These are phyloP conservation scores for Brassica hybrid DNA, from an alignment of 441 rosid genomes.

Conservation along the genomic window DNA sequence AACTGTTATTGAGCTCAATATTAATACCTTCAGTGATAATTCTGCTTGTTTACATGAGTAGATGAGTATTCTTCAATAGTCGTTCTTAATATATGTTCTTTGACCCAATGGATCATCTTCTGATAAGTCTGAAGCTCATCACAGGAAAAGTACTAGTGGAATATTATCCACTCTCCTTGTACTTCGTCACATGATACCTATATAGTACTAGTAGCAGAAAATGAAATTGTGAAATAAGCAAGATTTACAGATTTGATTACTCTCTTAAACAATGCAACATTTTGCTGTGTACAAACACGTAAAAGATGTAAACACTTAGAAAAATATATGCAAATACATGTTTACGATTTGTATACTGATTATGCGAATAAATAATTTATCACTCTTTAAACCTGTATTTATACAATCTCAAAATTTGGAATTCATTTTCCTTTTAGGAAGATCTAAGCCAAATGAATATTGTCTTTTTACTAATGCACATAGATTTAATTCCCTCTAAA, in stretches of 20 bases:
- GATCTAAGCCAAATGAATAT: too few relatives aligned
- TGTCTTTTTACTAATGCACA: too few relatives aligned
- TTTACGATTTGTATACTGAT: too few relatives aligned
- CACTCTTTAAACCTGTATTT: too few relatives aligned
- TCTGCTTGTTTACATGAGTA: not conserved
- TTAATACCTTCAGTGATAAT: not conserved
- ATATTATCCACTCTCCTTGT: not conserved
- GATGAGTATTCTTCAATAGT: not conserved
- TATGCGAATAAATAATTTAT: too few relatives aligned
- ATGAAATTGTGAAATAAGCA: too few relatives aligned
- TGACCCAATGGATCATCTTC: slow-evolving; percentile 11
- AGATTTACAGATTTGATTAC: not conserved
- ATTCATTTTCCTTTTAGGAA: too few relatives aligned
- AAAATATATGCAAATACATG: too few relatives aligned
- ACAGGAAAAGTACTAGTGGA: slow-evolving; percentile 5
- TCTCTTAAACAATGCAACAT: not conserved
- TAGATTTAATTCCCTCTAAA: too few relatives aligned
- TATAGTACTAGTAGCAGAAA: not conserved
- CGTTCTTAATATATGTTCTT: not conserved
- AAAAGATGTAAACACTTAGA: too few relatives aligned
- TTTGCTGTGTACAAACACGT: too few relatives aligned
- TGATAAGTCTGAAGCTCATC: not conserved
- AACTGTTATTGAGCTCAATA: slow-evolving; percentile 1
- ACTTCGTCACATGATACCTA: not conserved
- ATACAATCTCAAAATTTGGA: too few relatives aligned